Evolutionary conservation across 148 eudicot genomes (phyloP), one percentile per base, ranked within the genome.

Genomic region (Suaeda aralocaspica): DNA sequence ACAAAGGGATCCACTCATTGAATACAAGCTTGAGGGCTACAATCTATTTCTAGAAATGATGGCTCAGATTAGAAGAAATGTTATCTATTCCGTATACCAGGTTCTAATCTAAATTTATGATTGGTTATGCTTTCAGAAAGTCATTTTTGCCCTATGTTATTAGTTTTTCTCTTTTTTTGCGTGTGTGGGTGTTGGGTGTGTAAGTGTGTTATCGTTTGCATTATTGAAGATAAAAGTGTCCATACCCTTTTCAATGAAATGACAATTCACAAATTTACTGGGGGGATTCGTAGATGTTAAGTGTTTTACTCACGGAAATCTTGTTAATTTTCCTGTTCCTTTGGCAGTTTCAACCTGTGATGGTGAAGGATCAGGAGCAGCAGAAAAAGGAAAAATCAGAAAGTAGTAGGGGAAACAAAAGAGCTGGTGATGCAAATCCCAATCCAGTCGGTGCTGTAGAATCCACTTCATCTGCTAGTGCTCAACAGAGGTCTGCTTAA

Each of bases 21-120:
- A 94, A 75, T 94, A 94, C 82, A 94, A 94, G 72, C 99, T 94
- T 62, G 99, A 94, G 81, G 99, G 99, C 66, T 94, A 94, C 86
- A 91, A 91, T 78, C 99, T 94, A 31, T 94, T 94, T 71, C 82
- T 94, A 19, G 97, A 89, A 67, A 94, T 94, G 99, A 94, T 94
- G 99, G 97, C 99, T 39, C 96, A 92, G 77, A 87, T 94, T 34
- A 78, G 97, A 79, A 87, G 99, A 83, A 94, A 94, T 64, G 99
- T 94, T 58, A 91, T 91, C 76, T 94, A 94, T 77, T 79, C 99
- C 45, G 89, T 91, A 56, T 94, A 94, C 84, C 99, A 94, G 97
- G 97, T 91, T 72, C 18, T 79, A 68, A 60, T 58, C 76, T 34
- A 34, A 78, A 39, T 36, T 77, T 52, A 60, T 65, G 39, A 18